Conservation (phyloP, 2,329 filamentous ascomycete genomes). For the Ophiostoma ips region DNA sequence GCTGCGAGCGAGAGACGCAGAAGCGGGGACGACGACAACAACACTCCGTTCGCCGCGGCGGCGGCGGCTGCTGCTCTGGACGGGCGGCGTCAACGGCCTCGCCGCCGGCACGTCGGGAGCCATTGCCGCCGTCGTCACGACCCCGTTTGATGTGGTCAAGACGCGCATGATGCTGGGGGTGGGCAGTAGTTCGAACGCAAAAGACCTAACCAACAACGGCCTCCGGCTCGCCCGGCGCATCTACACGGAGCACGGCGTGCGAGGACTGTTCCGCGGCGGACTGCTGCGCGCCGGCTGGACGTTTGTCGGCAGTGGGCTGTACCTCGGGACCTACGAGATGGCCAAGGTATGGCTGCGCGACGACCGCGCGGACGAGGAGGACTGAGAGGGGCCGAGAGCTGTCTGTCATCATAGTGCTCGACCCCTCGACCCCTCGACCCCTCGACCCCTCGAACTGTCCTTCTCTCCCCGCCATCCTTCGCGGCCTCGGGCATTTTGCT, state of each 20-base stretch:
- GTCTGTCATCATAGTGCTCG: no score
- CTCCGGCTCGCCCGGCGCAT: slow-evolving; percentile 52
- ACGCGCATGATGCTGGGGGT: slow-evolving; percentile 74
- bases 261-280: slow-evolving; percentile 65
- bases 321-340: slow-evolving; percentile 75
- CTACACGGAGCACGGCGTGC: slow-evolving; percentile 50
- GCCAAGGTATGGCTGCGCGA: slow-evolving; percentile 50
- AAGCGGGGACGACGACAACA: slow-evolving; percentile 3
- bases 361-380: slow-evolving; percentile 24
- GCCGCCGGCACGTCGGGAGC: slow-evolving; percentile 64
- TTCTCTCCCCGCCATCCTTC: no score
- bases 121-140: slow-evolving; percentile 67
- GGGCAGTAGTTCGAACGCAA: slow-evolving; percentile 21
- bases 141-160: slow-evolving; percentile 80
- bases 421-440: no score
- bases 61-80: slow-evolving; percentile 53
- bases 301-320: slow-evolving; percentile 66
- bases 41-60: no score
- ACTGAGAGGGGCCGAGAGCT: no score
- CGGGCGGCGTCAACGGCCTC: slow-evolving; percentile 54
- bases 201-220: slow-evolving; percentile 27
- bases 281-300: slow-evolving; percentile 66
- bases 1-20: slow-evolving; percentile 12
- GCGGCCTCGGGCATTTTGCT: no score
- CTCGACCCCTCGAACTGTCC: no score